phyloP scores from a whole-genome alignment of 2,329 filamentous ascomycete species.

The Beauveria caledonica region DNA sequence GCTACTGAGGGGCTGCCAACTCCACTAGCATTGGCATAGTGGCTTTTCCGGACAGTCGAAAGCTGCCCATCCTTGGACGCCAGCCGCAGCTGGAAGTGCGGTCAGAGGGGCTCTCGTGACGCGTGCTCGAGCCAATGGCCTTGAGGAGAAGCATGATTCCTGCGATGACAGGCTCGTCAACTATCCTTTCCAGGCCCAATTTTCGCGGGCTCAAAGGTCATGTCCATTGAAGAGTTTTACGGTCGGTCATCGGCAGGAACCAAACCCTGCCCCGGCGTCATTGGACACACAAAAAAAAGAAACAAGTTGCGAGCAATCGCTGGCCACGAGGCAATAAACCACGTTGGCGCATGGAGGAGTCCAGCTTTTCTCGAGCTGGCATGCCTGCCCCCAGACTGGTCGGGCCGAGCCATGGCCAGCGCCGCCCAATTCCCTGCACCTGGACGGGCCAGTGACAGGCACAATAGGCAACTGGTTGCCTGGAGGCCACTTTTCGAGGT shows the following conservation, averaged over 20 bases:
- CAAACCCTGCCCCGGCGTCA: background rate
- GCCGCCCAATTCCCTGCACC: background rate
- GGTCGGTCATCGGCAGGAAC: background rate
- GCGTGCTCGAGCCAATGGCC: background rate
- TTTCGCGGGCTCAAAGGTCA: conserved; percentile 1
- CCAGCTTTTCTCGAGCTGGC: background rate
- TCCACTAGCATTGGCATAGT: background rate
- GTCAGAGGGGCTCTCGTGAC: conserved; percentile 7
- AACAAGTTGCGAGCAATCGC: background rate
- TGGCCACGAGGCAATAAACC: background rate
- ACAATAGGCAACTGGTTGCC: background rate
- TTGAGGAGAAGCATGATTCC: background rate
- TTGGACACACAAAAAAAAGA: background rate
- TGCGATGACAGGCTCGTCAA: background rate
- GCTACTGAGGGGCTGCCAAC: conserved; percentile 3
- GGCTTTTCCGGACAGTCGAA: background rate
- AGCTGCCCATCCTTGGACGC: background rate
- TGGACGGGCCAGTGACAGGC: background rate
- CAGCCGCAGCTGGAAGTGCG: conserved; percentile 8
- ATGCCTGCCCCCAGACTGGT: conserved; percentile 2
- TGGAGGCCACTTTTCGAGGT: background rate
- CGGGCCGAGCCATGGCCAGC: conserved; percentile 8
- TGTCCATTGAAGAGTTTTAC: background rate
- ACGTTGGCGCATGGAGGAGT: background rate
- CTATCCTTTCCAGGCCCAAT: background rate